phyloP scores from a whole-genome alignment of 129 eudicot genomes.

The Chrysanthemum lavandulifolium region DNA sequence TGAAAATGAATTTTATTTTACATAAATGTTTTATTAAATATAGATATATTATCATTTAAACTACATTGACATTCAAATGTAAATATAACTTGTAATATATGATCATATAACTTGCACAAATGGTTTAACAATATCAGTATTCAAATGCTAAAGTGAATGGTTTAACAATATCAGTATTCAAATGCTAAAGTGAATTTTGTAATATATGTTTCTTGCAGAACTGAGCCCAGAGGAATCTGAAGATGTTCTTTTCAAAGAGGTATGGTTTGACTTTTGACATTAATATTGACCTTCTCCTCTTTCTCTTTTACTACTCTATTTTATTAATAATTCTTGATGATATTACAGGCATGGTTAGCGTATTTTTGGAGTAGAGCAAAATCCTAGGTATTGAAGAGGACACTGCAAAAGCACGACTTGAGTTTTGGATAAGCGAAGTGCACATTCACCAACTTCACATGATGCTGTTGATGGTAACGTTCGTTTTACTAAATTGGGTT shows the following conservation, averaged over 20 bases:
- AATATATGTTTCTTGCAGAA: conserved; percentile 50
- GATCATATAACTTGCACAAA: too few relatives aligned
- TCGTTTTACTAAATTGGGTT: not conserved
- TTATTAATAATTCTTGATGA: not conserved
- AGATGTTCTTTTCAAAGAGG: conserved; percentile 99
- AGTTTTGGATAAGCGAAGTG: conserved; percentile 88
- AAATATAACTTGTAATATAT: not conserved
- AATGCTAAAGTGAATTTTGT: not conserved
- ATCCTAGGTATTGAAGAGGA: conserved; percentile 75
- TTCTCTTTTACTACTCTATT: not conserved
- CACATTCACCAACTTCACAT: conserved; percentile 89
- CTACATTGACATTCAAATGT: not conserved
- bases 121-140: not conserved
- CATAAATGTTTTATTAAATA: not conserved
- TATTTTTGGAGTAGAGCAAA: conserved; percentile 94
- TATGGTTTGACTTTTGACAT: not conserved
- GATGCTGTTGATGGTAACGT: conserved; percentile 87
- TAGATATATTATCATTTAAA: not conserved
- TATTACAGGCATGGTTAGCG: conserved; percentile 88
- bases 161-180: too few relatives aligned
- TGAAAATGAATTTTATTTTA: conserved; percentile 2
- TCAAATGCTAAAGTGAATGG: too few relatives aligned
- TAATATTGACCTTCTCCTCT: not conserved
- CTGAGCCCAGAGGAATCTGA: conserved; percentile 97
- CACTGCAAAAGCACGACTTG: conserved; percentile 63